phyloP scores from a whole-genome alignment of 2,329 filamentous ascomycete species.

The Fusarium coicis region DNA sequence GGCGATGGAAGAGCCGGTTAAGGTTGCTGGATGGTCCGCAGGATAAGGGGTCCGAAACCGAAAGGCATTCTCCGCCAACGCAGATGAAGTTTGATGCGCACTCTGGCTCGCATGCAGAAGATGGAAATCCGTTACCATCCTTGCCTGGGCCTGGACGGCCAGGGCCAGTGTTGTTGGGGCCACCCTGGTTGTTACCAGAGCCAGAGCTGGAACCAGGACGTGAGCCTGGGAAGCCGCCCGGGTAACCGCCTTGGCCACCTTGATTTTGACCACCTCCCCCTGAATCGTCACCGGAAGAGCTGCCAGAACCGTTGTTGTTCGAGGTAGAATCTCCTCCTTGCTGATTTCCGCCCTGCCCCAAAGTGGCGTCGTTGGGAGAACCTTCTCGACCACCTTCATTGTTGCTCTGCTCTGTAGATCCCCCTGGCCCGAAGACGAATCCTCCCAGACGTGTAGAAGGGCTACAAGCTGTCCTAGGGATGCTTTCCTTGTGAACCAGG shows the following conservation, averaged over 20 bases:
- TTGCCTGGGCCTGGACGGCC: background rate
- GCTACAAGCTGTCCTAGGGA: background rate
- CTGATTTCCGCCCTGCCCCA: background rate
- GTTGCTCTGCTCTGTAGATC: background rate
- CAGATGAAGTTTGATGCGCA: slow-evolving; percentile 16
- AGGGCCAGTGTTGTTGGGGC: background rate
- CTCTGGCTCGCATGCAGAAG: background rate
- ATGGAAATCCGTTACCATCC: background rate
- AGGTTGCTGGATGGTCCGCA: slow-evolving; percentile 1
- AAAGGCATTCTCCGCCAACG: slow-evolving; percentile 4
- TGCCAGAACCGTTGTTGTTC: background rate
- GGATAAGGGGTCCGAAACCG: background rate
- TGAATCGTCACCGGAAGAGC: background rate
- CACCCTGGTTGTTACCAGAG: background rate
- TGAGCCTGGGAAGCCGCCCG: background rate
- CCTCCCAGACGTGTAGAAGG: background rate
- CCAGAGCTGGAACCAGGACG: slow-evolving; percentile 1
- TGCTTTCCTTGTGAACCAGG: background rate
- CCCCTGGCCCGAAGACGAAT: background rate
- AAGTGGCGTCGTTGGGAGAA: background rate
- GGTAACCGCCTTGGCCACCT: background rate
- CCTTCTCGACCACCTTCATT: background rate
- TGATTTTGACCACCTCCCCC: background rate
- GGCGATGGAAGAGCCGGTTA: slow-evolving; percentile 11
- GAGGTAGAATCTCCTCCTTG: background rate